Conservation (phyloP, 192 early-diverging fungal species). For the Coemansia erecta region DNA sequence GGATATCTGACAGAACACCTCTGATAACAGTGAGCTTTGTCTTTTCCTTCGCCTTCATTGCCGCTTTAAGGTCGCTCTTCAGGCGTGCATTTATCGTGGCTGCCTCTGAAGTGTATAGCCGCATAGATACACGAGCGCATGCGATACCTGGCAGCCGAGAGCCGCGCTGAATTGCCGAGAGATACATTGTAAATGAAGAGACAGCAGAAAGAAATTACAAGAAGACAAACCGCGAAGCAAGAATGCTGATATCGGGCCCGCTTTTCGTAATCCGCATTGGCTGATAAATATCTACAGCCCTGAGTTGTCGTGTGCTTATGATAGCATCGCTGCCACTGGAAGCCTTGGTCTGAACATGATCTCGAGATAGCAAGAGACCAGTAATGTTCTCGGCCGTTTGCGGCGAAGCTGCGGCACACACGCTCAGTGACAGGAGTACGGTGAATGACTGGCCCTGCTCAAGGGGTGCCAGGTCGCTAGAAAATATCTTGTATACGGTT, state of each 20-base stretch:
- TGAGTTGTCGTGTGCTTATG: neutral
- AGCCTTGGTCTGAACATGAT: neutral
- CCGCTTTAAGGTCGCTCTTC: conserved; percentile 76
- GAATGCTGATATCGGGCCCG: conserved; percentile 19
- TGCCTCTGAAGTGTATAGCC: conserved; percentile 6
- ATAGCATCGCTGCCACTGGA: neutral
- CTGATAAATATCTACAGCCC: conserved; percentile 19
- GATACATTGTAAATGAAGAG: no score
- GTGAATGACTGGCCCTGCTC: conserved; percentile 17
- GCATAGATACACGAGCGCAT: conserved; percentile 2
- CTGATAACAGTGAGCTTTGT: conserved; percentile 61
- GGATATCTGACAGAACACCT: conserved; percentile 74
- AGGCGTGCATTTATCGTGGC: conserved; percentile 45
- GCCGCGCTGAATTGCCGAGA: neutral
- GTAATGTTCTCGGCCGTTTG: conserved; percentile 16
- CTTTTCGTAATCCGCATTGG: conserved; percentile 29
- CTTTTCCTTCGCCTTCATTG: conserved; percentile 77
- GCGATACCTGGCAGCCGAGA: neutral
- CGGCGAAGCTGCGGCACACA: conserved; percentile 27
- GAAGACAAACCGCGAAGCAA: conserved; percentile 30
- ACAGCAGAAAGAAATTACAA: conserved; percentile 1
- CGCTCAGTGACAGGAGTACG: conserved; percentile 33
- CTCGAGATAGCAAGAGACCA: neutral
- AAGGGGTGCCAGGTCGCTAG: conserved; percentile 5
- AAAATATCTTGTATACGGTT: conserved; percentile 8